Conservation (phyloP, 441 rosid genomes). For the Arabidopsis lyrata region DNA sequence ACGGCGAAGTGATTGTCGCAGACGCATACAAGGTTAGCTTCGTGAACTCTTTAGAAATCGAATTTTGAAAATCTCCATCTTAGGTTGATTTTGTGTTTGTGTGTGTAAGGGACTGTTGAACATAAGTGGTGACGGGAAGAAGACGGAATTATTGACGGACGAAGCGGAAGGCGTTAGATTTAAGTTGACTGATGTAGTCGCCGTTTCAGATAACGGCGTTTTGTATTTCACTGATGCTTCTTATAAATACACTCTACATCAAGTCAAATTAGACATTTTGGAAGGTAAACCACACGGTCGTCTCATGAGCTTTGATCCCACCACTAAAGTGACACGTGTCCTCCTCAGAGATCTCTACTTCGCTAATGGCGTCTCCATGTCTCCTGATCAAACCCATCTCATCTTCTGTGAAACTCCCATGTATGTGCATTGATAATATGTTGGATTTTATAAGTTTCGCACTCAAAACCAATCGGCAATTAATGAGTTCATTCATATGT, state of each 20-base stretch:
- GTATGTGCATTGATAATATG: conserved; percentile 20
- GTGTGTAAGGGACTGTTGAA: conserved; percentile 65
- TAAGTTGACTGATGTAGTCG: conserved; percentile 68
- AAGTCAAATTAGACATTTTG: conserved; percentile 45
- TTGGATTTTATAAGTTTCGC: no score
- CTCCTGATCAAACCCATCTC: conserved; percentile 60
- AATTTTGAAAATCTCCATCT: background rate
- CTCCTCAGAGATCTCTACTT: conserved; percentile 62
- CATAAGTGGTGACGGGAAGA: conserved; percentile 51
- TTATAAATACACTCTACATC: conserved; percentile 48
- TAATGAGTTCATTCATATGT: no score
- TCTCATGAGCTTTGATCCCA: conserved; percentile 64
- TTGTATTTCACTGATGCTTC: conserved; percentile 88
- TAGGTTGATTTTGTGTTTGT: background rate
- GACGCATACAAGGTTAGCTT: conserved; percentile 62
- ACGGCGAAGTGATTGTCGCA: conserved; percentile 59
- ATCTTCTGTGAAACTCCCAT: conserved; percentile 69
- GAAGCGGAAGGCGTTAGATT: conserved; percentile 72
- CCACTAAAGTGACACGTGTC: conserved; percentile 53
- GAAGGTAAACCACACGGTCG: conserved; percentile 82
- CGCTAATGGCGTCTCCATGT: conserved; percentile 71
- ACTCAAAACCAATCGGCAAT: no score
- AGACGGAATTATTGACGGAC: conserved; percentile 54
- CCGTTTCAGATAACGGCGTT: conserved; percentile 64
- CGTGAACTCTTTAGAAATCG: background rate